Evolutionary conservation across 768 basidiomycete genomes (phyloP), one percentile per base, ranked within the genome.

Genomic region (Mycena venus): DNA sequence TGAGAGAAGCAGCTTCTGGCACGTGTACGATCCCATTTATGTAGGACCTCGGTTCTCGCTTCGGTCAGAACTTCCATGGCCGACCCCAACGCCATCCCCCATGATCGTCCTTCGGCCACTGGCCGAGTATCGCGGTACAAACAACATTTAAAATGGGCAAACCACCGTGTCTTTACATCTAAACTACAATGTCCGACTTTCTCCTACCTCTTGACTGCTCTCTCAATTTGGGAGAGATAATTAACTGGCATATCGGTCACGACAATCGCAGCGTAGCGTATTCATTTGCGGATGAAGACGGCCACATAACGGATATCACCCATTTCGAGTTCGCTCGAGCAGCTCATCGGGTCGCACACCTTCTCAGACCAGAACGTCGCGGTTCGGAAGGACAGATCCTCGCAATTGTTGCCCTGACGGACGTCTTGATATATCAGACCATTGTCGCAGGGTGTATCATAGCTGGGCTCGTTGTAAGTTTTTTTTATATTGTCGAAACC

Each of bases 251-350:
- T 34, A 31, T 66, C 10, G 25, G 27, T 19, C 47, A 60, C 17
- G 56, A 40, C 29, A 74, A 69, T 38, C 60, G 4, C 27, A n/a
- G 56, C 23, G 36, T 49, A 29, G 67, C 67, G 12, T 74, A 63
- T 55, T 42, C 67, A 19, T 88, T 82, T 55, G 63, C 80, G 11
- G 81, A 82, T 40, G 71, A 73, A 15, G 70, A 69, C 1, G 66
- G 32, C 40, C 47, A 78, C 10, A 72, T 82, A 17, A 79, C 79
- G 11, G 68, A 75, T 34, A 82, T 89, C 36, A 82, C 84, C 8
- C 83, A 84, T 63, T 65, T 86, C 9, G 87, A 89, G 62, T 89
- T 88, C 73, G 83, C 82, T 19, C 84, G 85, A 12, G 88, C 88
- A 8, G 83, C 82, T 49, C 85, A 89, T 69, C 84, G 88, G 21